These are phyloP conservation scores for Hyaloscypha variabilis DNA, from an alignment of 495 filamentous ascomycete species.

Conservation along the genomic window DNA sequence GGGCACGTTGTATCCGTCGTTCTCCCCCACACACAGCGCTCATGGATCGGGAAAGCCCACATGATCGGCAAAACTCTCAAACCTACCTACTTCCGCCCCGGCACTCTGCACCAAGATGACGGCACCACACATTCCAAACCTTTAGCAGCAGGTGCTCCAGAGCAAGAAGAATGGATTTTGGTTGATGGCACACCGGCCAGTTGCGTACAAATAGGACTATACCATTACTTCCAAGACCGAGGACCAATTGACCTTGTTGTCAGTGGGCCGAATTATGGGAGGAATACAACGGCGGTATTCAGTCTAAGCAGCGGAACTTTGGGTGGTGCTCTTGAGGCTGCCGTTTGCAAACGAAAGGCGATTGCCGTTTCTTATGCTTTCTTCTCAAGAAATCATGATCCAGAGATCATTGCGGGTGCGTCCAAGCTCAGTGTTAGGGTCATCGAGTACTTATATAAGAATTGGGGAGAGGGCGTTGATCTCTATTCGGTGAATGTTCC, in stretches of 20 bases:
- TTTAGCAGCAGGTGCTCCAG: conserved; percentile 48
- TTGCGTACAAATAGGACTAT: conserved; percentile 87
- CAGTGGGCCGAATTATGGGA: conserved; percentile 90
- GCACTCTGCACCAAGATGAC: conserved; percentile 63
- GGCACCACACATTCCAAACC: conserved; percentile 64
- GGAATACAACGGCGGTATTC: conserved; percentile 92
- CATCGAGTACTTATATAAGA: conserved; percentile 72
- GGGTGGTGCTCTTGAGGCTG: conserved; percentile 89
- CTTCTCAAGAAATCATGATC: conserved; percentile 75
- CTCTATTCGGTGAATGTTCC: conserved; percentile 90
- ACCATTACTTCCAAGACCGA: conserved; percentile 80
- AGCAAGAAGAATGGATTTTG: conserved; percentile 88
- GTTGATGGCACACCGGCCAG: conserved; percentile 86
- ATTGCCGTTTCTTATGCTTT: conserved; percentile 91
- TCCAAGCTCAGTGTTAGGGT: conserved; percentile 68
- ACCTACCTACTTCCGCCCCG: conserved; percentile 85
- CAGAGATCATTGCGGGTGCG: conserved; percentile 73
- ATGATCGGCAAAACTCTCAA: conserved; percentile 83
- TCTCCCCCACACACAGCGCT: conserved; percentile 87
- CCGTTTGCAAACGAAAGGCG: conserved; percentile 73
- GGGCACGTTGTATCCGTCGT: conserved; percentile 88
- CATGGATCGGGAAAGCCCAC: conserved; percentile 98
- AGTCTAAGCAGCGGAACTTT: conserved; percentile 88
- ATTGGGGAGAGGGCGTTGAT: conserved; percentile 78
- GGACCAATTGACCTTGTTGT: conserved; percentile 85